Evolutionary conservation across 192 early-diverging fungal genomes (phyloP).

Genomic region (Umbelopsis vinacea): DNA sequence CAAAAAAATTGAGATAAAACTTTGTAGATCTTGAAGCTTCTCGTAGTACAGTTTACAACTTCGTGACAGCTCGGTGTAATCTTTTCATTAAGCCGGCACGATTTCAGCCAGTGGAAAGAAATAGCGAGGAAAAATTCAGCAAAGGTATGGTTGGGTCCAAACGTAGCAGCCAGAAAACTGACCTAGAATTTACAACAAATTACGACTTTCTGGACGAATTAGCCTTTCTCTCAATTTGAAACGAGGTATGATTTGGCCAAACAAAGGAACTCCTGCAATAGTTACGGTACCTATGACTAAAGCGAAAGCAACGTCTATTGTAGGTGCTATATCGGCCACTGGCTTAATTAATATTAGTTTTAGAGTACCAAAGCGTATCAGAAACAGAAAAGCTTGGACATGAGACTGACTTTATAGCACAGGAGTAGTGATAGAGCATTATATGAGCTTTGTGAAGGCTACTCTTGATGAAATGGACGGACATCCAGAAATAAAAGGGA

Average conservation of each 20-base stretch:
- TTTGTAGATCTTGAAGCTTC: constrained; percentile 22
- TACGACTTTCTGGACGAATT: constrained; percentile 27
- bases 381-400: constrained; percentile 27
- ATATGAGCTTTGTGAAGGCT: constrained; percentile 25
- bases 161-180: constrained; percentile 24
- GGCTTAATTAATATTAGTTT: constrained; percentile 26
- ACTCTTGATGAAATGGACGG: constrained; percentile 30
- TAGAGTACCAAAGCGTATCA: constrained; percentile 24
- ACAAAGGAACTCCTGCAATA: constrained; percentile 23
- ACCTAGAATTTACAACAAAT: constrained; percentile 24
- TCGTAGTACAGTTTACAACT: constrained; percentile 23
- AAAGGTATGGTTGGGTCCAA: constrained; percentile 19
- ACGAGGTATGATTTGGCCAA: constrained; percentile 20
- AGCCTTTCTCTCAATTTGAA: constrained; percentile 26
- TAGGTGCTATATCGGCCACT: constrained; percentile 25
- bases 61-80: constrained; percentile 17
- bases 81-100: constrained; percentile 18
- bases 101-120: constrained; percentile 6
- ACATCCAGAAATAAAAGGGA: constrained; percentile 33
- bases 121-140: constrained; percentile 21
- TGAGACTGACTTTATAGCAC: background rate
- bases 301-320: constrained; percentile 11
- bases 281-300: constrained; percentile 20
- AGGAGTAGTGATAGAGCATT: constrained; percentile 24
- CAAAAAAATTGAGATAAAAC: background rate